Conservation (phyloP, 2,329 filamentous ascomycete genomes). For the Aspergillus fumigatus region DNA sequence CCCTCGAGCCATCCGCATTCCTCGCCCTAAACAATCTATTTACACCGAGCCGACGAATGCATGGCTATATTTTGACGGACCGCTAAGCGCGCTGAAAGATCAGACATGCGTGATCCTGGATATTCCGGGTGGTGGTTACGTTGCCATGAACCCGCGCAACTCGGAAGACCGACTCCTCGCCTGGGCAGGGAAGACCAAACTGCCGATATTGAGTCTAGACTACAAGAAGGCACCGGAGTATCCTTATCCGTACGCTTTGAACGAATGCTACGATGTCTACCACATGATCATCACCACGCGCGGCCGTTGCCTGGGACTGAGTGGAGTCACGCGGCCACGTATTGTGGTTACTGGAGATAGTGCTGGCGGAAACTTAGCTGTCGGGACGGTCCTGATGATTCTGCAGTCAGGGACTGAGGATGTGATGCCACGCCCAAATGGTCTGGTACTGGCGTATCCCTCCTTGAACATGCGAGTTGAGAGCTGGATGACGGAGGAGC, state of each 20-base stretch:
- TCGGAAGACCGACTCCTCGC: slow-evolving; percentile 91
- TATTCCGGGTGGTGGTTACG: slow-evolving; percentile 89
- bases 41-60: slow-evolving; percentile 78
- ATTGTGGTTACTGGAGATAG: slow-evolving; percentile 75
- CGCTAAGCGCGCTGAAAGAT: slow-evolving; percentile 68
- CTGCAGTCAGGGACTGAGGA: slow-evolving; percentile 65
- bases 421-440: slow-evolving; percentile 69
- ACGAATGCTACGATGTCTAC: slow-evolving; percentile 86
- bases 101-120: slow-evolving; percentile 80
- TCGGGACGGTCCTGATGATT: slow-evolving; percentile 82
- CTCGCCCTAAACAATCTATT: slow-evolving; percentile 70
- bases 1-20: slow-evolving; percentile 78
- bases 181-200: slow-evolving; percentile 82
- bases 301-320: slow-evolving; percentile 72
- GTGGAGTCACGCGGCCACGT: slow-evolving; percentile 60
- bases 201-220: slow-evolving; percentile 88
- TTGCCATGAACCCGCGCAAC: slow-evolving; percentile 92
- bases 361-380: slow-evolving; percentile 75
- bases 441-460: slow-evolving; percentile 82
- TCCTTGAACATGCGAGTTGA: slow-evolving; percentile 94
- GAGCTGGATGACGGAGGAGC: slow-evolving; percentile 98
- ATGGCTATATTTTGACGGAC: slow-evolving; percentile 94
- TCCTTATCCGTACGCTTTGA: slow-evolving; percentile 78
- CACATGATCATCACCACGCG: slow-evolving; percentile 65
- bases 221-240: slow-evolving; percentile 84